Conservation (phyloP, 768 basidiomycete genomes). For the Tylopilus balloui region DNA sequence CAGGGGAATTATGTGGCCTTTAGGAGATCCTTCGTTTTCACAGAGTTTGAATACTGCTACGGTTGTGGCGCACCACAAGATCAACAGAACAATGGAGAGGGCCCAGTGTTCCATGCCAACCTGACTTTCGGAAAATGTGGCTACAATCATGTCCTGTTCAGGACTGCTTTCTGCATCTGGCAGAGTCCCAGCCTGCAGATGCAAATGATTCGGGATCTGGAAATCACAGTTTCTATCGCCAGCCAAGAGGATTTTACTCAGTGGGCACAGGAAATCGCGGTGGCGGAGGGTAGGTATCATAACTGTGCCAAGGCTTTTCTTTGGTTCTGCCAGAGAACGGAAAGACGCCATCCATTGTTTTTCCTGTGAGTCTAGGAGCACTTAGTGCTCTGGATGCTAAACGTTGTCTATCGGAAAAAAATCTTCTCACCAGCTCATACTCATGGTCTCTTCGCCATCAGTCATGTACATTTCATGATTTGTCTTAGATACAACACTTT, state of each 20-base stretch:
- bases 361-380: not conserved
- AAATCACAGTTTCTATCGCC: not conserved
- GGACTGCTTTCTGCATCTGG: conserved; percentile 3
- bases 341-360: not conserved
- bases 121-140: conserved; percentile 2
- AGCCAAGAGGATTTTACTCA: not conserved
- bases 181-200: not conserved
- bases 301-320: conserved; percentile 3
- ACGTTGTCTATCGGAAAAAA: too few relatives aligned
- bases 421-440: too few relatives aligned
- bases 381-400: too few relatives aligned
- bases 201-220: not conserved
- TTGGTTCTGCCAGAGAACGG: not conserved
- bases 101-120: not conserved
- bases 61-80: not conserved
- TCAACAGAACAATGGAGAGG: not conserved
- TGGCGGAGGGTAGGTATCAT: not conserved
- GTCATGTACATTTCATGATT: too few relatives aligned
- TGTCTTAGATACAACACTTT: too few relatives aligned
- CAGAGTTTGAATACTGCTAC: conserved; percentile 1
- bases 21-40: not conserved
- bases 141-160: not conserved
- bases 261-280: not conserved
- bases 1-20: not conserved
- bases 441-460: too few relatives aligned